Percentiles rank a stretch among this genome's conserved stretches.
Conservation (phyloP, 768 basidiomycete genomes). For the Lentinula sp. region DNA sequence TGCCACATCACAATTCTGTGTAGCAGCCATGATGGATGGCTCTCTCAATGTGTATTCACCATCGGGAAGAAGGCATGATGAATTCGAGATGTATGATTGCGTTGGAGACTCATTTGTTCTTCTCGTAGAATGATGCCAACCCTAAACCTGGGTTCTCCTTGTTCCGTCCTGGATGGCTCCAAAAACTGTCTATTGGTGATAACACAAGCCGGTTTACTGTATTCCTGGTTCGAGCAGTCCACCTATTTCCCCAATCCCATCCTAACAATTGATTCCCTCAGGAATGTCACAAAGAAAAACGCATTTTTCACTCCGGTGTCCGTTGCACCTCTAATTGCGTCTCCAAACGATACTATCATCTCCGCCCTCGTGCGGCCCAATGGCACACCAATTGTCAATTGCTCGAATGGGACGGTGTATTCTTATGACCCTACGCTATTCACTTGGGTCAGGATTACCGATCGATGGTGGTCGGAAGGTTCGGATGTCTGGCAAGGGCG, state of each 20-base stretch:
- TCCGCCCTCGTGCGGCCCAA: slow-evolving; percentile 69
- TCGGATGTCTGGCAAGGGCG: slow-evolving; percentile 81
- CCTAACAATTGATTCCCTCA: slow-evolving; percentile 20
- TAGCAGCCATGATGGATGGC: slow-evolving; percentile 75
- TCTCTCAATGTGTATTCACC: slow-evolving; percentile 78
- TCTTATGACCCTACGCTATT: slow-evolving; percentile 67
- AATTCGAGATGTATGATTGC: slow-evolving; percentile 3
- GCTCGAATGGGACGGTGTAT: slow-evolving; percentile 73
- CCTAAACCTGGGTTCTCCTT: slow-evolving; percentile 64
- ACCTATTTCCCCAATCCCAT: neutral
- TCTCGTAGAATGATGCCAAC: slow-evolving; percentile 66
- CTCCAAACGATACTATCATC: slow-evolving; percentile 54
- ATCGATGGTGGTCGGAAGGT: slow-evolving; percentile 80
- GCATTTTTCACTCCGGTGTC: slow-evolving; percentile 63
- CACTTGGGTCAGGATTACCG: slow-evolving; percentile 71
- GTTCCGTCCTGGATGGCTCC: slow-evolving; percentile 60
- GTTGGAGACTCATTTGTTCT: neutral
- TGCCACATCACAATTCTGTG: slow-evolving; percentile 62
- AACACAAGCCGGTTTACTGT: slow-evolving; percentile 65
- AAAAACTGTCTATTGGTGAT: slow-evolving; percentile 65
- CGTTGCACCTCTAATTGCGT: slow-evolving; percentile 50
- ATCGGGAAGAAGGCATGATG: slow-evolving; percentile 70
- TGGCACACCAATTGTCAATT: slow-evolving; percentile 70
- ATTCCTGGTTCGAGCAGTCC: slow-evolving; percentile 55
- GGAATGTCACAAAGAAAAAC: slow-evolving; percentile 68